phyloP scores from a whole-genome alignment of 495 filamentous ascomycete genomes.

The Haplographium delicatum region DNA sequence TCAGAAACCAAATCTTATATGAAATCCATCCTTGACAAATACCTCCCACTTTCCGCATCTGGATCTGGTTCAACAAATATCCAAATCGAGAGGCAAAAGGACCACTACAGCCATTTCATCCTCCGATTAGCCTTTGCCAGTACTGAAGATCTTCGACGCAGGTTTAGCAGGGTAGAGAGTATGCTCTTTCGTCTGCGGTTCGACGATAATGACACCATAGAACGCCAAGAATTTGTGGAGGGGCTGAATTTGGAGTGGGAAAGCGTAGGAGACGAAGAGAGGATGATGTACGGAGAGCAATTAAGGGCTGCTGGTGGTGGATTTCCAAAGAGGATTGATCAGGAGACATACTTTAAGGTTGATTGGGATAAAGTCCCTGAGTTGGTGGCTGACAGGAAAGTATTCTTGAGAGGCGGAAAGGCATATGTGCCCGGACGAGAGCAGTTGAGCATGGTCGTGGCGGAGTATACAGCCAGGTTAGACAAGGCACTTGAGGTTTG shows the following conservation, averaged over 20 bases:
- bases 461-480: constrained; percentile 72
- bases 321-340: constrained; percentile 41
- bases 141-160: constrained; percentile 85
- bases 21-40: constrained; percentile 74
- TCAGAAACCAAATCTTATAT: constrained; percentile 77
- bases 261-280: constrained; percentile 71
- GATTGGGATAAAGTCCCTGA: constrained; percentile 93
- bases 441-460: constrained; percentile 80
- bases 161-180: constrained; percentile 82
- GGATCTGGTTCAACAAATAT: constrained; percentile 29
- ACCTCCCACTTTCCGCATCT: constrained; percentile 67
- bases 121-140: constrained; percentile 87
- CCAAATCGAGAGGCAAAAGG: constrained; percentile 77
- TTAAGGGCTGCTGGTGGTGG: constrained; percentile 45
- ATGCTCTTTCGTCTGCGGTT: constrained; percentile 83
- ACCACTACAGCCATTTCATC: constrained; percentile 98
- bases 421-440: constrained; percentile 88
- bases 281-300: constrained; percentile 32
- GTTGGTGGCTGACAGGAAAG: constrained; percentile 71
- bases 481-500: constrained; percentile 77
- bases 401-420: constrained; percentile 73
- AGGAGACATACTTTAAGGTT: constrained; percentile 88
- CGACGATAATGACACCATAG: constrained; percentile 59
- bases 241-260: constrained; percentile 78
- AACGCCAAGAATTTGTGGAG: constrained; percentile 71